These are phyloP conservation scores for Puccinia brachypodii DNA, from an alignment of 1,284 basidiomycete species.

Conservation along the genomic window DNA sequence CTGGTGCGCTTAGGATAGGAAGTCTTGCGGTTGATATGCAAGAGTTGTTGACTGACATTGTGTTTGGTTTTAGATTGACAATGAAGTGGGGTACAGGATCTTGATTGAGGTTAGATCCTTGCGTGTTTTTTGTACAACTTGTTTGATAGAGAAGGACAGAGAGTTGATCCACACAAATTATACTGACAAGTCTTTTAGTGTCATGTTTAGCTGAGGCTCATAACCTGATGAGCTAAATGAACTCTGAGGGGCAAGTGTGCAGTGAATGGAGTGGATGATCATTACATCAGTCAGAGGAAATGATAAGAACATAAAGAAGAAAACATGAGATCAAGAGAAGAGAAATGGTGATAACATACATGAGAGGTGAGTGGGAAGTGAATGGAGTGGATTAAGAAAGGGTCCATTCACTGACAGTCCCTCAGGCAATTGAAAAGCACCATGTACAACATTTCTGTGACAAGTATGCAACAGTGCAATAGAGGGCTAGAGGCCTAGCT, in stretches of 20 bases:
- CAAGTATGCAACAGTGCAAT: not conserved
- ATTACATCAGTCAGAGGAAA: not conserved
- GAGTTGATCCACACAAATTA: not conserved
- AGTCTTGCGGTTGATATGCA: not conserved
- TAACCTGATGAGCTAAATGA: not conserved
- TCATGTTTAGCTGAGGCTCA: not conserved
- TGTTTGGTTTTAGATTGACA: not conserved
- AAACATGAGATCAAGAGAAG: not conserved
- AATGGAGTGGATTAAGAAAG: not conserved
- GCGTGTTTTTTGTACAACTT: too few species aligned
- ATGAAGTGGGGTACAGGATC: not conserved
- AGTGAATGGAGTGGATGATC: not conserved
- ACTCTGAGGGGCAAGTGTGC: not conserved
- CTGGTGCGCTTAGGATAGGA: not conserved
- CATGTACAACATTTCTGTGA: not conserved
- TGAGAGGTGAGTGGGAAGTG: too few species aligned
- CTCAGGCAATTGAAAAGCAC: not conserved
- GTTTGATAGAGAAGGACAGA: too few species aligned
- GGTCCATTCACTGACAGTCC: not conserved
- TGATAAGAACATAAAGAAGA: too few species aligned
- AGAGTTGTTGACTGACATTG: not conserved
- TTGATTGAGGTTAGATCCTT: not conserved
- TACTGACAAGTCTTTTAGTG: not conserved
- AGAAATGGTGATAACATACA: too few species aligned
- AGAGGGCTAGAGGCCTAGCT: constrained; percentile 1